phyloP scores from a whole-genome alignment of 129 eudicot genomes.

The Solidago caesia region DNA sequence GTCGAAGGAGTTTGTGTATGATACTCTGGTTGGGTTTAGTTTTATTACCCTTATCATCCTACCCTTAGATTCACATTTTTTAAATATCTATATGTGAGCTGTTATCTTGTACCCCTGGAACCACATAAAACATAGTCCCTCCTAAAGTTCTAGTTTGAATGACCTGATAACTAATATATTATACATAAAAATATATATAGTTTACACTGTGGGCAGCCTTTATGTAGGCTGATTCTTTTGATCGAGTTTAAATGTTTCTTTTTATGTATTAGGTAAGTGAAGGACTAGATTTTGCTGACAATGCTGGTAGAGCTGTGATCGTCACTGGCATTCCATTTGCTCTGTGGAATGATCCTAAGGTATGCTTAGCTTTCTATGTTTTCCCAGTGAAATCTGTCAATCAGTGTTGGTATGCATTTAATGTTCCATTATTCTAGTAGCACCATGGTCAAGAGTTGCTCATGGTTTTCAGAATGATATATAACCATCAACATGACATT shows the following conservation, averaged over 20 bases:
- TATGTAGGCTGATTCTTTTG: neutral
- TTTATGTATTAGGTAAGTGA: slow-evolving; percentile 73
- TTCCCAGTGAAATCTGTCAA: slow-evolving; percentile 1
- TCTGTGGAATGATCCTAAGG: slow-evolving; percentile 88
- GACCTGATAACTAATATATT: slow-evolving; percentile 1
- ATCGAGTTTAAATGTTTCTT: neutral
- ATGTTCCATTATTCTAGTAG: too few relatives aligned
- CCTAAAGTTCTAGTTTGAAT: neutral
- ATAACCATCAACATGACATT: too few relatives aligned
- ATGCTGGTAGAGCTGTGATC: slow-evolving; percentile 93
- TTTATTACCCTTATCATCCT: too few relatives aligned
- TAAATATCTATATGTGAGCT: too few relatives aligned
- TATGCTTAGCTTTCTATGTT: slow-evolving; percentile 31
- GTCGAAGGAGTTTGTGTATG: too few relatives aligned
- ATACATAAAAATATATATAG: neutral
- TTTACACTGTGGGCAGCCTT: slow-evolving; percentile 3
- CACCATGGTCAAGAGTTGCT: too few relatives aligned
- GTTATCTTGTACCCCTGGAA: neutral
- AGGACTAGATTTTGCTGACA: slow-evolving; percentile 97
- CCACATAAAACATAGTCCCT: neutral
- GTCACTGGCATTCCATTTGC: slow-evolving; percentile 96
- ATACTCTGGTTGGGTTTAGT: too few relatives aligned
- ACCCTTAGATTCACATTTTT: too few relatives aligned
- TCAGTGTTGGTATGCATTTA: slow-evolving; percentile 7
- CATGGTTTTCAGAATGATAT: neutral